Conservation (phyloP, 441 rosid genomes). For the Kokia cookei region DNA sequence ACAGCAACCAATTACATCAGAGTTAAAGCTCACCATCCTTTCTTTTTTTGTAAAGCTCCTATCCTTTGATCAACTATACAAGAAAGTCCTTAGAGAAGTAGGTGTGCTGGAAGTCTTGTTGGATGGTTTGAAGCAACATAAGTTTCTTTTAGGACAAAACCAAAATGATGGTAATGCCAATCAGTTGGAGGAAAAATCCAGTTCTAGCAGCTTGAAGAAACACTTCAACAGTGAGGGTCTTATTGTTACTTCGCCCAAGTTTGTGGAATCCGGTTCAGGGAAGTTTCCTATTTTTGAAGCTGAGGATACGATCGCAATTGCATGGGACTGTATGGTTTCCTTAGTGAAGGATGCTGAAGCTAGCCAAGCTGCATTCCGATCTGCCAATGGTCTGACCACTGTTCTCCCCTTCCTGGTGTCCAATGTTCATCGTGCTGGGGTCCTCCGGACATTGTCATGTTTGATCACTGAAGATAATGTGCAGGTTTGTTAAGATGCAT, state of each 20-base stretch:
- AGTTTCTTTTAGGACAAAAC: constrained; percentile 81
- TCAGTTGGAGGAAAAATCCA: constrained; percentile 62
- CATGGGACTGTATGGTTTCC: constrained; percentile 98
- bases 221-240: constrained; percentile 76
- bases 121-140: constrained; percentile 97
- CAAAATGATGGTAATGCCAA: constrained; percentile 33
- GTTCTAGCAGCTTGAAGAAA: constrained; percentile 82
- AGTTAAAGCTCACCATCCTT: constrained; percentile 88
- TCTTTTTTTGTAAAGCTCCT: constrained; percentile 93
- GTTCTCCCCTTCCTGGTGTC: constrained; percentile 93
- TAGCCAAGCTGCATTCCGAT: constrained; percentile 85
- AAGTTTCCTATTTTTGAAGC: constrained; percentile 85
- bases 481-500: constrained; percentile 54
- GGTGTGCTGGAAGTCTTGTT: constrained; percentile 93
- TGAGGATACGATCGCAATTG: constrained; percentile 75
- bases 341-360: constrained; percentile 95
- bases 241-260: constrained; percentile 88
- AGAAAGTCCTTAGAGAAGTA: constrained; percentile 97
- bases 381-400: constrained; percentile 83
- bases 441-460: constrained; percentile 88
- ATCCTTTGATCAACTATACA: constrained; percentile 99
- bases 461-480: constrained; percentile 85
- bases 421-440: constrained; percentile 85
- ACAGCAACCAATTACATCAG: constrained; percentile 94
- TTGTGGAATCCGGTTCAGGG: constrained; percentile 75